A percentile compares a stretch with the other conserved stretches of the same genome.
phyloP scores from a whole-genome alignment of 1,139 yeast genomes.

The Debaryomyces coudertii region DNA sequence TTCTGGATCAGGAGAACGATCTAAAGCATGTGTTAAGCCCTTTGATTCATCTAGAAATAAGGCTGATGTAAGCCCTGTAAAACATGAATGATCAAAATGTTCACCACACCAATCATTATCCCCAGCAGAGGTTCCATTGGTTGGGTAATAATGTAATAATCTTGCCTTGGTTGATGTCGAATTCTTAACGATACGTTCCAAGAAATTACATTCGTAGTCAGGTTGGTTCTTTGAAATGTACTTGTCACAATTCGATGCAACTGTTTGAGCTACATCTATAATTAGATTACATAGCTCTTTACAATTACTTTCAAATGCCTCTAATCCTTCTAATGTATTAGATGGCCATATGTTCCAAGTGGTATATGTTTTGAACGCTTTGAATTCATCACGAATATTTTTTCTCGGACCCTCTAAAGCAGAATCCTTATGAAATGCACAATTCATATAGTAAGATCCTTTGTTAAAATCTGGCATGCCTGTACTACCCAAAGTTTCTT shows the following conservation, averaged over 20 bases:
- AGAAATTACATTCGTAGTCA: conserved; percentile 38
- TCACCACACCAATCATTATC: conserved; percentile 65
- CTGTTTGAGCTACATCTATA: conserved; percentile 51
- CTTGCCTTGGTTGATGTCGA: conserved; percentile 66
- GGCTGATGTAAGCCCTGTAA: conserved; percentile 65
- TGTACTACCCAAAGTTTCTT: conserved; percentile 45
- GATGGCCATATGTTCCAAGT: conserved; percentile 59
- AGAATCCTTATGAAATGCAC: conserved; percentile 54
- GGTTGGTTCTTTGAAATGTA: conserved; percentile 34
- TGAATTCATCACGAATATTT: conserved; percentile 33
- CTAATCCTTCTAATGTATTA: conserved; percentile 22
- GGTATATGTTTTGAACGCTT: conserved; percentile 48
- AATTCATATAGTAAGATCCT: conserved; percentile 64
- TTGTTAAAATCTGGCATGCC: conserved; percentile 54
- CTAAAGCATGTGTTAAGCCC: conserved; percentile 26
- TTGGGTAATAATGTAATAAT: conserved; percentile 56
- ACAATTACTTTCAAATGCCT: conserved; percentile 37
- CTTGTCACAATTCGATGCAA: conserved; percentile 58
- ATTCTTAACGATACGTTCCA: conserved; percentile 48
- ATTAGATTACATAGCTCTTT: conserved; percentile 49
- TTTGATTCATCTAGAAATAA: conserved; percentile 48
- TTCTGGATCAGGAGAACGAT: conserved; percentile 43
- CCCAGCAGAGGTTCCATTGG: conserved; percentile 17
- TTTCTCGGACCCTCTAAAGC: conserved; percentile 49
- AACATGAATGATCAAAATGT: conserved; percentile 64